Base-by-base conservation (phyloP, 2,329 filamentous ascomycete genomes). In the Xylariaceae sp. region DNA sequence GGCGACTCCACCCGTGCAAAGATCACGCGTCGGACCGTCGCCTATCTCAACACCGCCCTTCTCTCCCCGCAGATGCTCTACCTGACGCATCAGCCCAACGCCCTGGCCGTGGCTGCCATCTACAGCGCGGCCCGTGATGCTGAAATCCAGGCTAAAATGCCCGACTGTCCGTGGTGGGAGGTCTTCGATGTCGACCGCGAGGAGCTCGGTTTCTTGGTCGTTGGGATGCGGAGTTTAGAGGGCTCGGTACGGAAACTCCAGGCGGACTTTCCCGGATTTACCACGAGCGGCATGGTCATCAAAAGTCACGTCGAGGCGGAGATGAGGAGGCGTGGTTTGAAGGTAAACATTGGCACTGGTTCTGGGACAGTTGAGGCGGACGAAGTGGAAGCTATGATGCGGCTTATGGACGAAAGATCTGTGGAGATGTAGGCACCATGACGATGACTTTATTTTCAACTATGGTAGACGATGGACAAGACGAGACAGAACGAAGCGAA, bases 151-250 rank as follows among this genome's bases (percentile, higher is more conserved):
- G 82, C 88, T 9, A 91, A 89, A 69, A 79, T 96, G 72, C 90
- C 92, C 0, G 87, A 88, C 60, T 83, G 81, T 47, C 86, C 89
- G 60, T 99, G 94, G 94, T 99, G 94, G 94, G 91, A 96, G 71
- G 89, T 97, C 0, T 97, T 97, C 70, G 94, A 99, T 71, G 89
- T 94, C 6, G 91, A 96, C 65, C 80, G 94, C 49, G 94, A 99
- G 74, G 91, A 96, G 69, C 77, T 99, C 37, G 94, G 94, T 0
- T 97, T 97, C 64, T 72, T 97, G 55, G 91, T 95, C 3, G 89
- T 96, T 8, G 91, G 80, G 0, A 82, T 96, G 80, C 77, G 84
- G 58, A 96, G 91, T 65, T 74, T 95, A 52, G 85, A 87, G 59
- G 84, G 82, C 0, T 90, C 87, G 72, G 83, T 84, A 51, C 73